These are phyloP conservation scores for Luffa aegyptiaca DNA, from an alignment of 306 rosid species.

Conservation along the genomic window DNA sequence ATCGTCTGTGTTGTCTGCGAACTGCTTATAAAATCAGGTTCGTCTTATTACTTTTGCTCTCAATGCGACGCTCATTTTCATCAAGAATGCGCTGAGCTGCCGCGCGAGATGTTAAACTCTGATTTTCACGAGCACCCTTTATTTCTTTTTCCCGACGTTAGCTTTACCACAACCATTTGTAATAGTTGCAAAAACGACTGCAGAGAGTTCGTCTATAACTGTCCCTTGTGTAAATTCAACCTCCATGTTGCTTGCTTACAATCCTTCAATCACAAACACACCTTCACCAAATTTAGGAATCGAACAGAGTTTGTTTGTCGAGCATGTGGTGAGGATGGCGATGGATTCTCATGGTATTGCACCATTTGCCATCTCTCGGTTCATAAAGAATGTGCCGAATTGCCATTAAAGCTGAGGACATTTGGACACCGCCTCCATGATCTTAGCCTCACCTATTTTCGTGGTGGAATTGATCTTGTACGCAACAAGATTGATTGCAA, in stretches of 20 bases:
- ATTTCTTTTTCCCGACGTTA: not conserved
- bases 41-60: not conserved
- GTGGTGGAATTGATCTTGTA: not conserved
- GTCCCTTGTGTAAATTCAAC: not conserved
- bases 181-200: conserved; percentile 5
- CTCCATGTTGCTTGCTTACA: not conserved
- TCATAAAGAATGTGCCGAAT: not conserved
- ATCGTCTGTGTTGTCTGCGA: not conserved
- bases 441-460: conserved; percentile 1
- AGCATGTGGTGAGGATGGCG: not conserved
- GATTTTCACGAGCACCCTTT: not conserved
- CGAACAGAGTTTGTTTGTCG: not conserved
- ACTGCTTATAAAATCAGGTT: not conserved
- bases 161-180: not conserved
- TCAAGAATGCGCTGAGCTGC: conserved; percentile 2
- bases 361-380: not conserved
- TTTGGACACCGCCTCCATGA: conserved; percentile 1
- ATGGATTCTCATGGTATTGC: not conserved
- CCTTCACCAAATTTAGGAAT: not conserved
- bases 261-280: conserved; percentile 4
- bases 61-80: not conserved
- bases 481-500: not conserved
- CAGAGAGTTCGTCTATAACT: not conserved
- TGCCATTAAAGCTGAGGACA: not conserved
- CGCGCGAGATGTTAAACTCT: not conserved